Evolutionary conservation across 2,329 filamentous ascomycete genomes (phyloP).

Genomic region (Didymella pinodella): DNA sequence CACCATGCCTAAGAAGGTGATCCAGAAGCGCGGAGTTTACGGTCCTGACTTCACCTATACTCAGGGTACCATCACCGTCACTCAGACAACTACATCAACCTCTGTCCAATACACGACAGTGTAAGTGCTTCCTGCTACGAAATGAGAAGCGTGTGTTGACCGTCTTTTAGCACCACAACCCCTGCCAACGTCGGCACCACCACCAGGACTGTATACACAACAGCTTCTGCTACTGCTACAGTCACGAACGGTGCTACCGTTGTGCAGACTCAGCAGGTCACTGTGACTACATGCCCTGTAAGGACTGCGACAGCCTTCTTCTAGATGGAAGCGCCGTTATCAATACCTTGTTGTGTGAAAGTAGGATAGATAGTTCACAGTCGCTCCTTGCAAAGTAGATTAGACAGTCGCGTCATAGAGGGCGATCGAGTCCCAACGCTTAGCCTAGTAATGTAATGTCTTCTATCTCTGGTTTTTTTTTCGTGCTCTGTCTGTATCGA

Average conservation of each 20-base stretch:
- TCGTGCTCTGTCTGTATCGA: no score
- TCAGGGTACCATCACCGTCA: conserved; percentile 6
- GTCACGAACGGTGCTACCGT: background rate
- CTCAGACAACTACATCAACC: conserved; percentile 9
- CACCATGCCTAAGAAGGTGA: background rate
- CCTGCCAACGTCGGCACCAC: conserved; percentile 9
- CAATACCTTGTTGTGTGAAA: background rate
- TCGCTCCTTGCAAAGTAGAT: conserved; percentile 6
- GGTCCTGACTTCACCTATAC: conserved; percentile 21
- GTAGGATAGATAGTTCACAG: background rate
- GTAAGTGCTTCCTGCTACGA: conserved; percentile 4
- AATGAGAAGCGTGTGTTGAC: background rate
- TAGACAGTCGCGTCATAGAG: background rate
- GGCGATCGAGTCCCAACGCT: background rate
- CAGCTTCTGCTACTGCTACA: conserved; percentile 6
- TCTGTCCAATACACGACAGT: conserved; percentile 2
- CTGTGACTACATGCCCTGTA: conserved; percentile 16
- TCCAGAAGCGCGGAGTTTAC: conserved; percentile 11
- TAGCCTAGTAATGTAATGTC: conserved; percentile 3
- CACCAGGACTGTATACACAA: conserved; percentile 12
- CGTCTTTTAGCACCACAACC: conserved; percentile 4
- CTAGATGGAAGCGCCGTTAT: background rate
- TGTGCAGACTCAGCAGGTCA: conserved; percentile 1
- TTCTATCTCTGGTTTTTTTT: background rate
- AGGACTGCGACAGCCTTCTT: conserved; percentile 1